These are phyloP conservation scores for Linderniella brevidens DNA, from an alignment of 257 asterid genomes.

Conservation along the genomic window DNA sequence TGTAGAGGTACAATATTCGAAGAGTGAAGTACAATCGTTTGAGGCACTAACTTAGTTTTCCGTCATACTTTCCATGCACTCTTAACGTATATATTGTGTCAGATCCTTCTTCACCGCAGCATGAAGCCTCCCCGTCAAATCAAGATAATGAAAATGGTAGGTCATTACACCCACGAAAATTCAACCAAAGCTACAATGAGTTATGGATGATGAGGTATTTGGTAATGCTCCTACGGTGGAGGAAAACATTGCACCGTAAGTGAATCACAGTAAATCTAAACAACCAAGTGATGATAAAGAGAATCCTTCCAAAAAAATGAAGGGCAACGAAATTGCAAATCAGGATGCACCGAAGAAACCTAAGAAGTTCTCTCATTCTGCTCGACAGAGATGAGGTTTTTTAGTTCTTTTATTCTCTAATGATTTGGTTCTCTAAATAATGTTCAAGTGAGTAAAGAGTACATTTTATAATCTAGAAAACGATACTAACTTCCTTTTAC, in stretches of 20 bases:
- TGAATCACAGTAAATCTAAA: constrained; percentile 26
- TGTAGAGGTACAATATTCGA: neutral
- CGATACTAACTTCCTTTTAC: too few relatives aligned
- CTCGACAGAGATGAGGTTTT: constrained; percentile 40
- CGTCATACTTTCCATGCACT: neutral
- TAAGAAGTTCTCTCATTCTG: constrained; percentile 65
- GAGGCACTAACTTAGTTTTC: neutral
- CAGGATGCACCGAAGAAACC: constrained; percentile 23
- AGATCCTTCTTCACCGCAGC: constrained; percentile 3
- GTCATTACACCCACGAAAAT: neutral
- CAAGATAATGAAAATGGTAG: constrained; percentile 9
- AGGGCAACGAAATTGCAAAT: constrained; percentile 44
- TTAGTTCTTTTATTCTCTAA: constrained; percentile 6
- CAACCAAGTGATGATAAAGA: constrained; percentile 29
- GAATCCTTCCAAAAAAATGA: constrained; percentile 7
- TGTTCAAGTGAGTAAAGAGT: constrained; percentile 10
- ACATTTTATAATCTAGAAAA: constrained; percentile 33
- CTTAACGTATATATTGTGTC: constrained; percentile 5
- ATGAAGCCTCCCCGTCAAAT: neutral
- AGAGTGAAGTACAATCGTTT: neutral
- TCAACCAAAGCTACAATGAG: neutral
- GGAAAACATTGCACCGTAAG: constrained; percentile 21
- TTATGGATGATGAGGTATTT: neutral
- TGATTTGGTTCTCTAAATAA: constrained; percentile 1
- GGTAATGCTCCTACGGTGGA: constrained; percentile 14